Conservation (phyloP, 768 basidiomycete genomes). For the Rhizopogon vesiculosus region DNA sequence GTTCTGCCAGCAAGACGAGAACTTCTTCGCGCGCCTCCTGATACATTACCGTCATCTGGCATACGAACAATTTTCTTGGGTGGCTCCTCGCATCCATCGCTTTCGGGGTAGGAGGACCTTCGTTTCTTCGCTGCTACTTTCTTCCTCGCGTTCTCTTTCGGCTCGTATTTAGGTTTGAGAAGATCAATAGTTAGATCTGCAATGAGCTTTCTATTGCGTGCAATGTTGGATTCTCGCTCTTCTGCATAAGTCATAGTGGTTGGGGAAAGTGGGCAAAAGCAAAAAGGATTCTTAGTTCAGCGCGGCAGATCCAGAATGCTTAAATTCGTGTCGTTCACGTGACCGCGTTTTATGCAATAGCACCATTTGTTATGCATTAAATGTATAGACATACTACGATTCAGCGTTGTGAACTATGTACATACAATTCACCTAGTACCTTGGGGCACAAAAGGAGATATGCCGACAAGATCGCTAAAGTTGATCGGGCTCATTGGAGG, state of each 20-base stretch:
- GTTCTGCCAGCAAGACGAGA: constrained; percentile 56
- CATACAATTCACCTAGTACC: background rate
- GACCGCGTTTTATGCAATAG: background rate
- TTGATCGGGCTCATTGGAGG: background rate
- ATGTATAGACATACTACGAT: constrained; percentile 1
- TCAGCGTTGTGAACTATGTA: background rate
- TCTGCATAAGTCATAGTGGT: constrained; percentile 23
- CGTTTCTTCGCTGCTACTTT: constrained; percentile 35
- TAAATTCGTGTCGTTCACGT: background rate
- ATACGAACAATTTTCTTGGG: constrained; percentile 28
- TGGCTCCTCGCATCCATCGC: constrained; percentile 14
- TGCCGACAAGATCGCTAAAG: background rate
- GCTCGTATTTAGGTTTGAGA: constrained; percentile 41
- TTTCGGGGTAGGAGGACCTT: constrained; percentile 25
- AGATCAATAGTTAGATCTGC: constrained; percentile 34
- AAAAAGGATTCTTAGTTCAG: too few relatives aligned
- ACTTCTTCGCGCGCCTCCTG: constrained; percentile 52
- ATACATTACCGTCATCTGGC: constrained; percentile 17
- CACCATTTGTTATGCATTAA: background rate
- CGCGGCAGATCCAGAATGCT: background rate
- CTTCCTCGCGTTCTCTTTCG: constrained; percentile 33
- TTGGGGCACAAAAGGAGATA: background rate
- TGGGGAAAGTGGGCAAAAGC: background rate
- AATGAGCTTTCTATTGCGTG: constrained; percentile 41
- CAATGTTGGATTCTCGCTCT: constrained; percentile 32